Evolutionary conservation across 106 monocot species (phyloP).

Genomic region (Agapanthus africanus): DNA sequence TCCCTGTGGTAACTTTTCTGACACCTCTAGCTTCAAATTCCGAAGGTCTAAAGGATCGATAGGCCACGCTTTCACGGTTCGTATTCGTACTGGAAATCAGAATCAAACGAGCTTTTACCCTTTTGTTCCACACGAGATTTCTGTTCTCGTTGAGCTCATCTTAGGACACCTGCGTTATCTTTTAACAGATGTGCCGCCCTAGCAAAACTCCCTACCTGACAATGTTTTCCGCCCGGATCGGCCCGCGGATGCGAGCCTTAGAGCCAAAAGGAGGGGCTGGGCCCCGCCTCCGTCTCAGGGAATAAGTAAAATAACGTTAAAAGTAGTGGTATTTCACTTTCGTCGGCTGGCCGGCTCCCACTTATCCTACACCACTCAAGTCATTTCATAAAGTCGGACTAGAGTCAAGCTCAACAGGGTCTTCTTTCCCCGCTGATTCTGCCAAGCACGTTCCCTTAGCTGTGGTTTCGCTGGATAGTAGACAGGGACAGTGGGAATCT

Average conservation of each 20-base stretch:
- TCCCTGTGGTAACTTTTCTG: constrained; percentile 69
- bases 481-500: constrained; percentile 59
- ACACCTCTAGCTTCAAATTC: constrained; percentile 81
- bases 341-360: constrained; percentile 12
- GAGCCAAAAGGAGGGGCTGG: constrained; percentile 7
- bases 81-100: constrained; percentile 74
- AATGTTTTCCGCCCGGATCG: constrained; percentile 47
- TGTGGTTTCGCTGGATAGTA: constrained; percentile 66
- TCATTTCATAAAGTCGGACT: constrained; percentile 20
- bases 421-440: neutral
- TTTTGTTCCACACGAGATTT: constrained; percentile 53
- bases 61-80: constrained; percentile 74
- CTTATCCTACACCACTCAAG: constrained; percentile 33
- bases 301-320: constrained; percentile 33
- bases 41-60: constrained; percentile 84
- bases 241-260: no score
- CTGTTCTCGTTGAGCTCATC: constrained; percentile 57
- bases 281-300: constrained; percentile 14
- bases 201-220: constrained; percentile 58
- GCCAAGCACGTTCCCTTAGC: constrained; percentile 18
- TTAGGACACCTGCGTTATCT: constrained; percentile 65
- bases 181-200: constrained; percentile 65
- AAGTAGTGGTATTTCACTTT: constrained; percentile 38
- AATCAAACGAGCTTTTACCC: constrained; percentile 75
- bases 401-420: constrained; percentile 25